A percentile compares a stretch with the other conserved stretches of the same genome.
These are phyloP conservation scores for Laguncularia racemosa DNA, from an alignment of 345 rosid species.

Conservation along the genomic window DNA sequence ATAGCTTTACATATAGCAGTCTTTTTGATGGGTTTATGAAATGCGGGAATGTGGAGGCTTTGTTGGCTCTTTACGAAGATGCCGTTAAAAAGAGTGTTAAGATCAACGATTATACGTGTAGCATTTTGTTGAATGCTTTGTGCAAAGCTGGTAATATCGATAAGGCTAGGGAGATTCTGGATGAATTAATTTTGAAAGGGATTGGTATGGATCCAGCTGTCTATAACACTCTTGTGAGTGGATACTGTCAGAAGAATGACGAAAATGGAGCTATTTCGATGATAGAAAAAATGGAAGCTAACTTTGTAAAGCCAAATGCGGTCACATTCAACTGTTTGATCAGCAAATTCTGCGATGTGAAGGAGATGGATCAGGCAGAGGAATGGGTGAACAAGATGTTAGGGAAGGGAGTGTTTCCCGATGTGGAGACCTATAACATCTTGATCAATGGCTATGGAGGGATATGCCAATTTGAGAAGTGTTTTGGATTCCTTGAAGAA, in stretches of 20 bases:
- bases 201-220: slow-evolving; percentile 42
- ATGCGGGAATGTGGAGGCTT: slow-evolving; percentile 31
- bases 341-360: slow-evolving; percentile 43
- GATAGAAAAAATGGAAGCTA: slow-evolving; percentile 47
- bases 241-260: slow-evolving; percentile 54
- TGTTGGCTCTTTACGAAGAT: slow-evolving; percentile 39
- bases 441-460: slow-evolving; percentile 68
- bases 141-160: slow-evolving; percentile 59
- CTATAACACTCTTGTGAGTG: slow-evolving; percentile 55
- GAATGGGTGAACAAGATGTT: slow-evolving; percentile 57
- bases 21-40: slow-evolving; percentile 45
- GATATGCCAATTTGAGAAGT: slow-evolving; percentile 44
- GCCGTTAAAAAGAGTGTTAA: slow-evolving; percentile 30
- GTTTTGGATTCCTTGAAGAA: slow-evolving; percentile 63
- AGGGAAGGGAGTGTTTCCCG: slow-evolving; percentile 49
- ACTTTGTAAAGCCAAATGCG: slow-evolving; percentile 44
- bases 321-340: slow-evolving; percentile 61
- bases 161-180: slow-evolving; percentile 54
- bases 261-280: slow-evolving; percentile 35
- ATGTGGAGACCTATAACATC: slow-evolving; percentile 51
- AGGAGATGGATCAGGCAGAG: slow-evolving; percentile 55
- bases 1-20: slow-evolving; percentile 51
- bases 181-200: slow-evolving; percentile 35
- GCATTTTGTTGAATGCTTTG: slow-evolving; percentile 51
- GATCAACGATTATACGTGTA: slow-evolving; percentile 44